Conservation (phyloP, 1,284 basidiomycete genomes). For the Ganoderma lucidum region DNA sequence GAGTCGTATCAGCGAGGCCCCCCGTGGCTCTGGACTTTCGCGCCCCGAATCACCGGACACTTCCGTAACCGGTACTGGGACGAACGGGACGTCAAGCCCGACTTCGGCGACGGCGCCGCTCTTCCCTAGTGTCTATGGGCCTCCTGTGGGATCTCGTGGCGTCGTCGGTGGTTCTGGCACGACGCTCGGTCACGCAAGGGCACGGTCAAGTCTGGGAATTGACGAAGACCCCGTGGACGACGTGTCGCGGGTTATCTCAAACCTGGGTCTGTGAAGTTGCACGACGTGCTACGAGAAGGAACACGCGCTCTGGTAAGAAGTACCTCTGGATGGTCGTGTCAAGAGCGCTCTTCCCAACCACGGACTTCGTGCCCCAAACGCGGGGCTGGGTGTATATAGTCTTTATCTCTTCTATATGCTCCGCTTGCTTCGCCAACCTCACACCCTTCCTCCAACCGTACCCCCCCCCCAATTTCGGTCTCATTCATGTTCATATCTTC, state of each 20-base stretch:
- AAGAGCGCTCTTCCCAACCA: conserved; percentile 26
- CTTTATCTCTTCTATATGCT: background rate
- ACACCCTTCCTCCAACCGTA: conserved; percentile 2
- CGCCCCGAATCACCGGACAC: conserved; percentile 81
- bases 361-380: conserved; percentile 17
- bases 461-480: conserved; percentile 12
- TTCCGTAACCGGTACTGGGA: conserved; percentile 66
- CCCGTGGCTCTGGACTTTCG: conserved; percentile 55
- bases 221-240: conserved; percentile 75
- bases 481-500: conserved; percentile 16
- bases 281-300: conserved; percentile 16
- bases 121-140: conserved; percentile 84
- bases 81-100: conserved; percentile 75
- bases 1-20: conserved; percentile 76
- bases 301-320: conserved; percentile 24
- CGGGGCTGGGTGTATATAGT: conserved; percentile 32
- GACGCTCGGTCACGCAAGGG: conserved; percentile 32
- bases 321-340: conserved; percentile 24
- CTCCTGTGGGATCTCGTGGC: conserved; percentile 56
- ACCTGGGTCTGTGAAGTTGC: conserved; percentile 66
- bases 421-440: conserved; percentile 1
- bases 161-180: conserved; percentile 48
- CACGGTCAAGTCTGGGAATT: conserved; percentile 54
- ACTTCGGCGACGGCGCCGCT: conserved; percentile 77
- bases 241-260: conserved; percentile 80